Evolutionary conservation across 768 basidiomycete genomes (phyloP).

Genomic region (Galerina sulciceps): DNA sequence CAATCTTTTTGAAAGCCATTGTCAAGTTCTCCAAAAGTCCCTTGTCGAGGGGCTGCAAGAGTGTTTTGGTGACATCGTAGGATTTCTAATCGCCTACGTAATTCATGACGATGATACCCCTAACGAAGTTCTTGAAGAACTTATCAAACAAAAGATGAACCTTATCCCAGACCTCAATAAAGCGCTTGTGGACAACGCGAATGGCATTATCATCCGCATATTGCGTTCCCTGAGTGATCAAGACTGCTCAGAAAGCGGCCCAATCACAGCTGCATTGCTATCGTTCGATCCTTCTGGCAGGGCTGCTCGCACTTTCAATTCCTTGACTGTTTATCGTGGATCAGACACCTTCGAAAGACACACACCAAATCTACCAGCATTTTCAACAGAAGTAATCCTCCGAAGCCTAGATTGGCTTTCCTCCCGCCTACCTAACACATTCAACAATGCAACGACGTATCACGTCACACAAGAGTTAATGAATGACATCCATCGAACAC

Average conservation of each 20-base stretch:
- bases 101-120: conserved; percentile 27
- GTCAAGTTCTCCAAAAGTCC: conserved; percentile 58
- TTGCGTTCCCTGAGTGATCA: conserved; percentile 71
- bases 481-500: conserved; percentile 62
- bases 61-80: conserved; percentile 75
- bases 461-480: conserved; percentile 80
- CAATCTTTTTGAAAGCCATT: conserved; percentile 61
- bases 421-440: conserved; percentile 40
- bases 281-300: conserved; percentile 35
- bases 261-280: conserved; percentile 52
- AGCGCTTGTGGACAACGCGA: conserved; percentile 42
- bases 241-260: conserved; percentile 56
- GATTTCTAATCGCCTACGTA: conserved; percentile 56
- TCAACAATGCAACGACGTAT: conserved; percentile 66
- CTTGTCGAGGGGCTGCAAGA: conserved; percentile 53
- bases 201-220: conserved; percentile 61
- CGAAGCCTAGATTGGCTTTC: conserved; percentile 66
- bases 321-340: conserved; percentile 56
- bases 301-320: conserved; percentile 48
- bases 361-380: conserved; percentile 68
- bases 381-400: conserved; percentile 51
- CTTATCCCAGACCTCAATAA: conserved; percentile 19
- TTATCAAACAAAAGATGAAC: conserved; percentile 17
- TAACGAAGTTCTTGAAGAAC: conserved; percentile 8
- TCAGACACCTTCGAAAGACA: conserved; percentile 55